Evolutionary conservation across 164 flowering plant species (phyloP).

Genomic region (Annona cherimola): DNA sequence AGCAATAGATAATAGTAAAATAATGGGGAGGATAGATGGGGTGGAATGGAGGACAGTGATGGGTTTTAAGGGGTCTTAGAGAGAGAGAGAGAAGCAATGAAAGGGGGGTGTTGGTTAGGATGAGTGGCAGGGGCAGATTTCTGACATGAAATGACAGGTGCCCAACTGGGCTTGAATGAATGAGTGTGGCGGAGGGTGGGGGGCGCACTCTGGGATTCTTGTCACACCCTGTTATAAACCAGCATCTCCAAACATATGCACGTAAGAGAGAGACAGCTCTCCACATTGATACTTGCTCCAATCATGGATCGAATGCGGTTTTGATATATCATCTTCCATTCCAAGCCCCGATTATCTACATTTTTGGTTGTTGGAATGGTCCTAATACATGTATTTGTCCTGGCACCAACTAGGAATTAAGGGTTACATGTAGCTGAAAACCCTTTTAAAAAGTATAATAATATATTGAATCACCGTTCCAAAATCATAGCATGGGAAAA

Average conservation of each 20-base stretch:
- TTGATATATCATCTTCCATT: no score
- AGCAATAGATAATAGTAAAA: slow-evolving; percentile 28
- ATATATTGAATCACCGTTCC: no score
- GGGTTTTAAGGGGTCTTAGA: slow-evolving; percentile 25
- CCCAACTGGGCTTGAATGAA: slow-evolving; percentile 42
- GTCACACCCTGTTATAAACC: slow-evolving; percentile 30
- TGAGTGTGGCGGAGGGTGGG: slow-evolving; percentile 39
- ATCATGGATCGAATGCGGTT: no score
- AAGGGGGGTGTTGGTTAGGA: slow-evolving; percentile 13
- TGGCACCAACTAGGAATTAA: no score
- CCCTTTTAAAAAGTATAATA: no score
- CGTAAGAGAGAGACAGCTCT: background rate
- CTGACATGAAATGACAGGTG: slow-evolving; percentile 53
- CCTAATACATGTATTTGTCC: no score
- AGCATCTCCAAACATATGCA: slow-evolving; percentile 24
- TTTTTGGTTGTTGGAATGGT: no score
- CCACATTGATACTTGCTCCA: no score
- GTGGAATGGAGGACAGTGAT: slow-evolving; percentile 59
- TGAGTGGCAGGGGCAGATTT: slow-evolving; percentile 24
- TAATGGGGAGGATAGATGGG: slow-evolving; percentile 15
- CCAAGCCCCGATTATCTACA: no score
- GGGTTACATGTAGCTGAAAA: no score
- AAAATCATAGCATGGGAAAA: no score
- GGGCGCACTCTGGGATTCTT: slow-evolving; percentile 36
- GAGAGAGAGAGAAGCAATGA: slow-evolving; percentile 12